These are phyloP conservation scores for Rhynchospora breviuscula DNA, from an alignment of 176 grass and related monocot genomes.

Conservation along the genomic window DNA sequence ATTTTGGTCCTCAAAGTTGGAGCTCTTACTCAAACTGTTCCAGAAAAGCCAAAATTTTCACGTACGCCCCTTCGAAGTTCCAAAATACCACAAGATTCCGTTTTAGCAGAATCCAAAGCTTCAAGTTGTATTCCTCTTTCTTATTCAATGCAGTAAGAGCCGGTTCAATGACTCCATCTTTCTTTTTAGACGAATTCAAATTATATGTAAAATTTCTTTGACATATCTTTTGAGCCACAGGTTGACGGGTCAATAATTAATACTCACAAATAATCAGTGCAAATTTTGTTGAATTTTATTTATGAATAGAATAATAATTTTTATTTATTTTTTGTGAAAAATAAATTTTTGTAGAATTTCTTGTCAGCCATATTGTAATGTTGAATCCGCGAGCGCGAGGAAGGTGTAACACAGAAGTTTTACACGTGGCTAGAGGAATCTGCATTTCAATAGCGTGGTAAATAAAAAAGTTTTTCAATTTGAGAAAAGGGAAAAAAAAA, in stretches of 20 bases:
- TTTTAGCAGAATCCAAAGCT: not conserved
- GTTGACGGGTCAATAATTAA: too few species aligned
- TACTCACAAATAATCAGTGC: too few species aligned
- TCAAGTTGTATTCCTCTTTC: too few species aligned
- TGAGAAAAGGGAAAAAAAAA: not conserved
- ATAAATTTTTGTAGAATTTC: not conserved
- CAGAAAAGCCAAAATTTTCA: not conserved
- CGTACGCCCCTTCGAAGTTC: not conserved
- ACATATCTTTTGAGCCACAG: too few species aligned
- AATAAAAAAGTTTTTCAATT: not conserved
- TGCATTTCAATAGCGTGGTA: not conserved
- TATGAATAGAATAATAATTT: too few species aligned
- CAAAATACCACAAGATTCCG: not conserved
- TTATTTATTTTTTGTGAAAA: not conserved
- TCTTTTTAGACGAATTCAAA: too few species aligned
- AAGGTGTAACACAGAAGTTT: not conserved
- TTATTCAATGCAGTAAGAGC: not conserved
- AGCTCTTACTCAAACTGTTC: not conserved
- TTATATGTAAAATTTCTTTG: too few species aligned
- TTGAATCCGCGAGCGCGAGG: not conserved
- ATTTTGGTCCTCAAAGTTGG: not conserved
- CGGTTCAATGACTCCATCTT: not conserved
- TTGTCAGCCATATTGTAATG: not conserved
- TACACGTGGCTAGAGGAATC: not conserved
- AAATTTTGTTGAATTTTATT: too few species aligned